phyloP scores from a whole-genome alignment of 805 yeast species.

The Hanseniaspora hatyaiensis region DNA sequence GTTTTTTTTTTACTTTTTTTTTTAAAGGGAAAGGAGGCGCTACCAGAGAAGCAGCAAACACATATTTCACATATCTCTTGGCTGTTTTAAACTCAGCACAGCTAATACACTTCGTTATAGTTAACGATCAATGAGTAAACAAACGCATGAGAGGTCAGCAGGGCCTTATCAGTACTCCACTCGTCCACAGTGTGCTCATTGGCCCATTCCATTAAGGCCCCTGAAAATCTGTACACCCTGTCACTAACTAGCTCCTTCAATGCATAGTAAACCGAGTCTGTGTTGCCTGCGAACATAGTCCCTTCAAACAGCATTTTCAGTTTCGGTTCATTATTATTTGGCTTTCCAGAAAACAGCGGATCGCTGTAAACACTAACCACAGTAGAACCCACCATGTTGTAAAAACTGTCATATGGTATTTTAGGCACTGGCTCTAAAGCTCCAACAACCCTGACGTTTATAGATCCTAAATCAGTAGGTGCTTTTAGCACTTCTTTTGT shows the following conservation, averaged over 20 bases:
- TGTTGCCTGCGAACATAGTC: conserved; percentile 18
- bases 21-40: not conserved
- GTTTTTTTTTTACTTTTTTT: not conserved
- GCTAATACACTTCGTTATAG: conserved; percentile 12
- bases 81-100: too few species aligned
- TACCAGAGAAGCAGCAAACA: too few species aligned
- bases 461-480: conserved; percentile 12
- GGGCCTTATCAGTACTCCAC: conserved; percentile 16
- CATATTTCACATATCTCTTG: too few species aligned
- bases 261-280: conserved; percentile 18
- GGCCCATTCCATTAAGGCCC: conserved; percentile 6
- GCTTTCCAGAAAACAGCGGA: conserved; percentile 24
- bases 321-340: not conserved
- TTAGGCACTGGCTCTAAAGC: conserved; percentile 43
- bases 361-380: conserved; percentile 44
- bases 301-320: conserved; percentile 17
- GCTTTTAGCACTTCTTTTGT: conserved; percentile 1
- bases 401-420: conserved; percentile 30
- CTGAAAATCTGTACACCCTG: conserved; percentile 19
- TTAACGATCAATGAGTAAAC: conserved; percentile 18
- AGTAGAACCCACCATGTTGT: conserved; percentile 50
- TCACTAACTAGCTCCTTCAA: conserved; percentile 16
- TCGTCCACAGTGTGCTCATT: conserved; percentile 20
- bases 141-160: conserved; percentile 18
- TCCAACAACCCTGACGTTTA: conserved; percentile 25